Conservation (phyloP, 805 yeast genomes). For the Saturnispora galanensis region DNA sequence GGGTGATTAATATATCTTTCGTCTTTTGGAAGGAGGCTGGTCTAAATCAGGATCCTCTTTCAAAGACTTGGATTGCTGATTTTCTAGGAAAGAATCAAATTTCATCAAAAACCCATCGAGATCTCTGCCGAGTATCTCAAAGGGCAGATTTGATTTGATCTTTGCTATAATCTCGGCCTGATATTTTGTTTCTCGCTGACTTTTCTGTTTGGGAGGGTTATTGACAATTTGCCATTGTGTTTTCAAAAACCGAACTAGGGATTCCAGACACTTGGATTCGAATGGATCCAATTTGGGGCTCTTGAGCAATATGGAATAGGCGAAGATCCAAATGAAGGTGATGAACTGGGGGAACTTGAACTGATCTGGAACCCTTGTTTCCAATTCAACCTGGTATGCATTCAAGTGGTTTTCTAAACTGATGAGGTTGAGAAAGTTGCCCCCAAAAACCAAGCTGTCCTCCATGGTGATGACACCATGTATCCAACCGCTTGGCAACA, state of each 20-base stretch:
- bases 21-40: neutral
- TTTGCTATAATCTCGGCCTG: conserved; percentile 11
- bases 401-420: conserved; percentile 55
- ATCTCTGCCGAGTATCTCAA: conserved; percentile 8
- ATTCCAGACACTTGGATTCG: conserved; percentile 17
- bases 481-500: conserved; percentile 90
- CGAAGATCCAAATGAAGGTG: conserved; percentile 59
- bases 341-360: conserved; percentile 74
- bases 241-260: conserved; percentile 17
- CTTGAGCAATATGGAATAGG: conserved; percentile 26
- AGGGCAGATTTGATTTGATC: conserved; percentile 34
- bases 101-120: neutral
- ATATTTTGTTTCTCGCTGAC: neutral
- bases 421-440: conserved; percentile 65
- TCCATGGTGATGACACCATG: conserved; percentile 80
- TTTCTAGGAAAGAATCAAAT: neutral
- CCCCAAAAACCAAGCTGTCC: conserved; percentile 80
- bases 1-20: neutral
- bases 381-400: conserved; percentile 51
- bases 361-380: conserved; percentile 62
- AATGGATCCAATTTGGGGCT: conserved; percentile 2
- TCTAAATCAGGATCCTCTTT: neutral
- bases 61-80: neutral
- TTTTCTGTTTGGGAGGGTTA: neutral
- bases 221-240: conserved; percentile 4